Evolutionary conservation across 441 rosid species (phyloP).

Genomic region (Croton setiger): DNA sequence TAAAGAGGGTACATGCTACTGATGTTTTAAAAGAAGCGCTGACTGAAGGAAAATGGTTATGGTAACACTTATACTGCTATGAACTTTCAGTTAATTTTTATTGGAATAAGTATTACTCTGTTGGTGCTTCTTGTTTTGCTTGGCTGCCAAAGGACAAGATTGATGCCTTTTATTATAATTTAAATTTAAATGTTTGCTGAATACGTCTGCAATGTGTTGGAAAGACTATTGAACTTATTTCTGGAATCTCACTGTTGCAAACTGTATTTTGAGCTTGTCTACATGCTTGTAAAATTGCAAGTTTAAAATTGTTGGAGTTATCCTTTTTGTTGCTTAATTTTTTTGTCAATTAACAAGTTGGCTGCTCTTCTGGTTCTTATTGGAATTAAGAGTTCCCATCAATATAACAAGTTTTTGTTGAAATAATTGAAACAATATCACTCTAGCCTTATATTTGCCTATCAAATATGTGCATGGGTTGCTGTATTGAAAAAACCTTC

Average conservation of each 20-base stretch:
- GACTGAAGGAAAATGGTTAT: slow-evolving; percentile 83
- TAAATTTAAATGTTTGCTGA: background rate
- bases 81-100: background rate
- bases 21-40: slow-evolving; percentile 71
- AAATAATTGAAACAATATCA: background rate
- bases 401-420: background rate
- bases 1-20: slow-evolving; percentile 59
- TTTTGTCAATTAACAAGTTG: background rate
- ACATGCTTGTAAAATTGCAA: background rate
- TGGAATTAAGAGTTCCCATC: background rate
- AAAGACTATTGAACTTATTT: slow-evolving; percentile 1
- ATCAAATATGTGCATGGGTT: no score
- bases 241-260: background rate
- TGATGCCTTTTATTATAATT: background rate
- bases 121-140: background rate
- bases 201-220: background rate
- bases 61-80: slow-evolving; percentile 46
- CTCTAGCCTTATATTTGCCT: background rate
- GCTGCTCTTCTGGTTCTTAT: background rate
- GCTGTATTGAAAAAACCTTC: background rate
- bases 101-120: background rate
- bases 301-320: background rate
- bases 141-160: background rate
- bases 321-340: background rate
- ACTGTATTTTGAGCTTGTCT: background rate